phyloP scores from a whole-genome alignment of 2,329 filamentous ascomycete genomes.

The Fusarium illudens region DNA sequence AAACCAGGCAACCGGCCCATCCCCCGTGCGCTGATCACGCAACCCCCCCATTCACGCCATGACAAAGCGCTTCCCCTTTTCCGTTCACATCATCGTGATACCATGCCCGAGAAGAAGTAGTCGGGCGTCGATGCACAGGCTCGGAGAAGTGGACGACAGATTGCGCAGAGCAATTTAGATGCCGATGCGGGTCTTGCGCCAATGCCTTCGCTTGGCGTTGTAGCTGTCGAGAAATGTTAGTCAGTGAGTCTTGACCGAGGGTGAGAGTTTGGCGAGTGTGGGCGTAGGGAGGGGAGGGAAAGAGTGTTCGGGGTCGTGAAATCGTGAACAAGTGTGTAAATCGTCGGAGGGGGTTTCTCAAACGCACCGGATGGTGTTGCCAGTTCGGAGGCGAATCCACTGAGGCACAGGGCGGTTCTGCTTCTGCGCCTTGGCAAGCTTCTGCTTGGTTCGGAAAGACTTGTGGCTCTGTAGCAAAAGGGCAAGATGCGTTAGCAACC shows the following conservation, averaged over 20 bases:
- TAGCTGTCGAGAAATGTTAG: constrained; percentile 70
- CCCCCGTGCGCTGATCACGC: constrained; percentile 40
- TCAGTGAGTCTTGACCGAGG: not conserved
- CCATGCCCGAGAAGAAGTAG: constrained; percentile 42
- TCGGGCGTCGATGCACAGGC: constrained; percentile 40
- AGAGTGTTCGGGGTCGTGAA: not conserved
- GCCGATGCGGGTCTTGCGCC: constrained; percentile 99
- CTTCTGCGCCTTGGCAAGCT: constrained; percentile 99
- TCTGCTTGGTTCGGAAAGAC: constrained; percentile 99
- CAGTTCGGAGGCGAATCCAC: constrained; percentile 98
- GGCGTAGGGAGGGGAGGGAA: not conserved
- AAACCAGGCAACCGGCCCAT: constrained; percentile 49
- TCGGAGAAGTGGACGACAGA: constrained; percentile 41
- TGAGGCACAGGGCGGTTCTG: constrained; percentile 99
- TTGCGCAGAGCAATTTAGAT: constrained; percentile 73
- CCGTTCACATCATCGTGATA: constrained; percentile 42
- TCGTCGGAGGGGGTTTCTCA: constrained; percentile 3
- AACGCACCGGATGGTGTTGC: constrained; percentile 98
- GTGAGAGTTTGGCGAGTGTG: not conserved
- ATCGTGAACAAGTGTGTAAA: constrained; percentile 5
- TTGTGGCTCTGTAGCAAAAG: constrained; percentile 84
- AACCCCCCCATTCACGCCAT: constrained; percentile 37
- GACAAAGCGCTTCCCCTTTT: constrained; percentile 29
- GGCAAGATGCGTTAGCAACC: constrained; percentile 38
- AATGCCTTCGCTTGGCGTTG: constrained; percentile 99